These are phyloP conservation scores for Sporisorium exsertum DNA, from an alignment of 1,284 basidiomycete genomes.

Conservation along the genomic window DNA sequence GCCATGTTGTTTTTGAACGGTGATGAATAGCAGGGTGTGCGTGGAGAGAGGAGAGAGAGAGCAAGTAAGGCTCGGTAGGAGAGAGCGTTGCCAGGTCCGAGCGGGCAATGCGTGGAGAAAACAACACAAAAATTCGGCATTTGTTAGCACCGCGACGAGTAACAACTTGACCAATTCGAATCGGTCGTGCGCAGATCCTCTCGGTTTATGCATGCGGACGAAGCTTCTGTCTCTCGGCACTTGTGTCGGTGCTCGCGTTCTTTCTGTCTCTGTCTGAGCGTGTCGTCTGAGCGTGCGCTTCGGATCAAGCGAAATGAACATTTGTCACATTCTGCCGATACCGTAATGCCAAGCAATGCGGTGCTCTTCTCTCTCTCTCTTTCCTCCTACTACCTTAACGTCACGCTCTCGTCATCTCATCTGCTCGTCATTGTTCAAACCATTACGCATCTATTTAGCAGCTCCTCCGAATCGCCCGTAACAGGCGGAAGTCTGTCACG, in stretches of 20 bases:
- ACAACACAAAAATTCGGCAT: not conserved
- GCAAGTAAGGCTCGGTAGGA: not conserved
- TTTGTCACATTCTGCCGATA: not conserved
- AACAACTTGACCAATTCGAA: not conserved
- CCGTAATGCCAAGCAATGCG: constrained; percentile 12
- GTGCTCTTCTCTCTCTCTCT: not conserved
- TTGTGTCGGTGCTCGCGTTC: not conserved
- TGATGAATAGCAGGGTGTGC: not conserved
- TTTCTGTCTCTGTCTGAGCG: not conserved
- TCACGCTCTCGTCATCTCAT: not conserved
- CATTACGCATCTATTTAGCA: not conserved
- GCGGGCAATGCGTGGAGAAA: not conserved
- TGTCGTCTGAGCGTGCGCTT: constrained; percentile 7
- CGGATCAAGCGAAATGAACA: not conserved
- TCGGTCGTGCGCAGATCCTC: not conserved
- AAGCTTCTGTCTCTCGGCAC: not conserved
- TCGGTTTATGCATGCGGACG: not conserved
- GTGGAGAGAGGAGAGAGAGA: not conserved
- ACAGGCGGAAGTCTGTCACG: not conserved
- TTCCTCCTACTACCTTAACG: not conserved
- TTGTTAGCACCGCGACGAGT: not conserved
- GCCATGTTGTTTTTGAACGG: not conserved
- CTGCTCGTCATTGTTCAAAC: not conserved
- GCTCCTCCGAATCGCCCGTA: not conserved
- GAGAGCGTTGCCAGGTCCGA: constrained; percentile 1